Base-by-base conservation (phyloP, 202 grass and related monocot species). In the Digitaria exilis region DNA sequence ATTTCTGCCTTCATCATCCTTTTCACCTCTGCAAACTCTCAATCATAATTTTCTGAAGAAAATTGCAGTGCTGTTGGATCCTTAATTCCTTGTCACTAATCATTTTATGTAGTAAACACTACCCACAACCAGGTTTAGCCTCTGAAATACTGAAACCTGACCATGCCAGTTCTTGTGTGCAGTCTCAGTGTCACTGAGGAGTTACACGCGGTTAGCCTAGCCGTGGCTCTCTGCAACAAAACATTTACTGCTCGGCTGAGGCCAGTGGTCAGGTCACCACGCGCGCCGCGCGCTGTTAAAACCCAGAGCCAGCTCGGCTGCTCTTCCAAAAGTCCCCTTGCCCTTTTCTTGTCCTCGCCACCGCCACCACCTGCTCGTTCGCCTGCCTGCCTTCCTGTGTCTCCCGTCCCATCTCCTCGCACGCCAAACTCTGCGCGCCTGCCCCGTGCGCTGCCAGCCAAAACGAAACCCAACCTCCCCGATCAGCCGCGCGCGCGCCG, bases 261-360 rank as follows among this genome's bases (percentile, higher is more conserved):
- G 45, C 14, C 70, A 65, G 34, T 57, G 48, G 72, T 28, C 2
- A 34, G 48, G 72, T 28, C 2, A 34, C 42, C 74, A 21, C 45
- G 11, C 61, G 19, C 62, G 48, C 39, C 64, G 72, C 39, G 42
- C 54, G 87, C 63, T 64, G 87, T 81, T 81, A 89, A 89, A 85
- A 85, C 82, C 25, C 42, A 30, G 51, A 19, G 6, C 50, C 24
- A 41, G 22, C 73, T 34, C 45, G 5, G 15, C 52, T 1, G 29
- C 76, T 50, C 81, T 50, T 43, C 48, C 62, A 76, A 69, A 7
- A 60, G 39, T 17, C 21, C 44, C 37, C 6, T 56, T 24, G 0
- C 35, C 4, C 7, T 37, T 3, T 2, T 37, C 4, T 29, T 48
- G 18, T 4, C 13, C 75, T 42, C 67, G 43, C 67, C 77, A 79